phyloP scores from a whole-genome alignment of 169 alveolate genomes.

The Plasmodium inui region DNA sequence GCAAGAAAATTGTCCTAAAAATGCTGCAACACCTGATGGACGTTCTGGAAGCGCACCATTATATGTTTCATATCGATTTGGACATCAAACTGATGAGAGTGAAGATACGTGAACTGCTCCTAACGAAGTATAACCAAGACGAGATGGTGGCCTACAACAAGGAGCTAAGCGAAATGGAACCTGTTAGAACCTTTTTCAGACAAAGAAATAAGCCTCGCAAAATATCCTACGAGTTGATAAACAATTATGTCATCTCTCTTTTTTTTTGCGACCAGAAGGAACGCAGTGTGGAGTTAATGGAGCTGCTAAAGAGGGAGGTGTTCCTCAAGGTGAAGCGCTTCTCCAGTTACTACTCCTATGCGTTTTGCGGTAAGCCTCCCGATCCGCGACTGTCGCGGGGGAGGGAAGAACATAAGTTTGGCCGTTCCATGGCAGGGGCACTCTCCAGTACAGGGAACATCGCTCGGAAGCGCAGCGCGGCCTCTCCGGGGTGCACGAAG shows the following conservation, averaged over 20 bases:
- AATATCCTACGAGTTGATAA: constrained; percentile 49
- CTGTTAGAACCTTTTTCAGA: constrained; percentile 14
- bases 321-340: constrained; percentile 42
- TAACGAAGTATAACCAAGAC: constrained; percentile 59
- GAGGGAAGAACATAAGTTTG: not conserved
- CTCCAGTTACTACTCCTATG: constrained; percentile 3
- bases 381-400: not conserved
- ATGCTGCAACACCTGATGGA: constrained; percentile 13
- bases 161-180: not conserved
- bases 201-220: constrained; percentile 8
- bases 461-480: not conserved
- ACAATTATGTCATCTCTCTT: constrained; percentile 58
- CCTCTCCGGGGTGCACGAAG: not conserved
- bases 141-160: constrained; percentile 14
- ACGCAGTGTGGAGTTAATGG: constrained; percentile 24
- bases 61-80: constrained; percentile 15
- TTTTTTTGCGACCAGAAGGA: constrained; percentile 34
- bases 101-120: constrained; percentile 57
- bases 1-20: not conserved
- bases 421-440: not conserved
- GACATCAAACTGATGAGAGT: constrained; percentile 35
- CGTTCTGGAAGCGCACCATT: not conserved
- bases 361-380: not conserved
- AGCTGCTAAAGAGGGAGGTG: constrained; percentile 25
- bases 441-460: not conserved